Conservation (phyloP, 2,329 filamentous ascomycete genomes). For the Talaromyces sp. region DNA sequence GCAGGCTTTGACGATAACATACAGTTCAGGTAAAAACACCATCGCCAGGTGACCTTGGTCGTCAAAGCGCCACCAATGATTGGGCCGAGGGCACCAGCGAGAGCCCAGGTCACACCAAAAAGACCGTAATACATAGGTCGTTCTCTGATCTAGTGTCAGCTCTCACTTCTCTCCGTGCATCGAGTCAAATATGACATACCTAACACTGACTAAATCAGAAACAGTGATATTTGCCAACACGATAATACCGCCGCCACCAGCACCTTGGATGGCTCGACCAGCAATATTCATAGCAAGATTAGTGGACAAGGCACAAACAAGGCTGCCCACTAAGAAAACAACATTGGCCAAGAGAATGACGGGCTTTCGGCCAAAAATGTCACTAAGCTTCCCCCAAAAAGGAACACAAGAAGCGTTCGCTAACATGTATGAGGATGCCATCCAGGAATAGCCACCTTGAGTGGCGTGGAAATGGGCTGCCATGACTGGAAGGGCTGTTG, state of each 20-base stretch:
- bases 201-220: slow-evolving; percentile 60
- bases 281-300: slow-evolving; percentile 61
- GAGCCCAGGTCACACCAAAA: slow-evolving; percentile 59
- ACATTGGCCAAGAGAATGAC: slow-evolving; percentile 58
- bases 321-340: slow-evolving; percentile 59
- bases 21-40: slow-evolving; percentile 60
- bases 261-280: slow-evolving; percentile 60
- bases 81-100: slow-evolving; percentile 58
- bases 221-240: slow-evolving; percentile 63
- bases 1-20: slow-evolving; percentile 11
- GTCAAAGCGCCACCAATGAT: slow-evolving; percentile 61
- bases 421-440: slow-evolving; percentile 46
- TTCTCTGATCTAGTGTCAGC: slow-evolving; percentile 31
- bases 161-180: neutral
- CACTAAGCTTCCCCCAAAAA: slow-evolving; percentile 61
- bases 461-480: slow-evolving; percentile 41
- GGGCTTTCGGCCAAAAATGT: slow-evolving; percentile 65
- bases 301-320: slow-evolving; percentile 57
- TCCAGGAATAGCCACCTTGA: slow-evolving; percentile 47
- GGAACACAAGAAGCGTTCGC: slow-evolving; percentile 50
- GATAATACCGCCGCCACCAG: slow-evolving; percentile 61
- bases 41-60: slow-evolving; percentile 56
- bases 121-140: slow-evolving; percentile 61
- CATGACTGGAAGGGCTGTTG: slow-evolving; percentile 45
- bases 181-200: slow-evolving; percentile 30